These are phyloP conservation scores for Colletotrichum sojae DNA, from an alignment of 2,329 filamentous ascomycete genomes.

Conservation along the genomic window DNA sequence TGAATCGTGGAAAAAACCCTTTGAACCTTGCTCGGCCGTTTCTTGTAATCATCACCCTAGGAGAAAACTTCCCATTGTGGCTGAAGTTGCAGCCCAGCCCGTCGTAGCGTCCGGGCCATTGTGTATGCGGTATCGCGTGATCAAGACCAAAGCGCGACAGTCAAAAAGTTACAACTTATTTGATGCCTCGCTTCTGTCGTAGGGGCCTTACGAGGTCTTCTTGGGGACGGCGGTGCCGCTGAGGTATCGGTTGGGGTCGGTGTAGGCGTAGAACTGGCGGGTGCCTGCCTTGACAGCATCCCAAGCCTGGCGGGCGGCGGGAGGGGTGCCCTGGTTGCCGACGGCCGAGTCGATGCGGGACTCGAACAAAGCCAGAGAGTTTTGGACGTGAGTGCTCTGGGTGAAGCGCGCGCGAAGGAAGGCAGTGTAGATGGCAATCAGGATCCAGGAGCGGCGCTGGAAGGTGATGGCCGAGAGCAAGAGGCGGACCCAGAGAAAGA, in stretches of 20 bases:
- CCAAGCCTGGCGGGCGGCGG: slow-evolving; percentile 84
- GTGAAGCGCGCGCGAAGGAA: slow-evolving; percentile 93
- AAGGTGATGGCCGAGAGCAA: slow-evolving; percentile 87
- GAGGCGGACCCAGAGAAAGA: slow-evolving; percentile 87
- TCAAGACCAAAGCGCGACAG: neutral
- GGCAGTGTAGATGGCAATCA: slow-evolving; percentile 86
- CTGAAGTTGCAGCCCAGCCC: slow-evolving; percentile 33
- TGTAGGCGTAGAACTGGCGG: slow-evolving; percentile 82
- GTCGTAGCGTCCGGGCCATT: slow-evolving; percentile 32
- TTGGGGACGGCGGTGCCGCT: slow-evolving; percentile 68
- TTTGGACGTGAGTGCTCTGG: slow-evolving; percentile 95
- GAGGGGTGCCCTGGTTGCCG: slow-evolving; percentile 89
- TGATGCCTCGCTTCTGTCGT: neutral
- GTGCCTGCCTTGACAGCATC: slow-evolving; percentile 80
- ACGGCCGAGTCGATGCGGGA: slow-evolving; percentile 85
- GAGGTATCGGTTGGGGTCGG: slow-evolving; percentile 83
- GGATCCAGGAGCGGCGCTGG: slow-evolving; percentile 90
- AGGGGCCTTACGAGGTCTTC: slow-evolving; percentile 56
- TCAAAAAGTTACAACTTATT: neutral
- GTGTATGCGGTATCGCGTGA: slow-evolving; percentile 3
- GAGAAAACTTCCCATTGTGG: slow-evolving; percentile 23
- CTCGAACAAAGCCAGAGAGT: slow-evolving; percentile 79
- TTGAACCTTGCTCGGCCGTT: slow-evolving; percentile 33
- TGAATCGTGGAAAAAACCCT: slow-evolving; percentile 34
- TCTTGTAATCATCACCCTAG: slow-evolving; percentile 8